Conservation (phyloP, 2,329 filamentous ascomycete genomes). For the Neonectria punicea region DNA sequence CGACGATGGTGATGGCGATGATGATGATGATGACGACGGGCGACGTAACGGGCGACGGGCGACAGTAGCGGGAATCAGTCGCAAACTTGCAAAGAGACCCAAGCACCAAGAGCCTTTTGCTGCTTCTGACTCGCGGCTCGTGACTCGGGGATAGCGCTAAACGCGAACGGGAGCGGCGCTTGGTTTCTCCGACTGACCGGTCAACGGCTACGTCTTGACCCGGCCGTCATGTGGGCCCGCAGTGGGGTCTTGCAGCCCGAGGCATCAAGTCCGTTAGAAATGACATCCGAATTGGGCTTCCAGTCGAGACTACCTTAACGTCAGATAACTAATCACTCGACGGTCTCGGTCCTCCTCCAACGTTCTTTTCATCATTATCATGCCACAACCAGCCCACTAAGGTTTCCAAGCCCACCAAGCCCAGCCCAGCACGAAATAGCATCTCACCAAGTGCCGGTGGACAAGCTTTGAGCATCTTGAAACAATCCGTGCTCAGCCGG, state of each 20-base stretch:
- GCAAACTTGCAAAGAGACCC: neutral
- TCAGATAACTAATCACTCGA: neutral
- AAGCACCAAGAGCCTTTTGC: neutral
- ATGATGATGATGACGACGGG: conserved; percentile 4
- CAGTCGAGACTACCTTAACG: neutral
- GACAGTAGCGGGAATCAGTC: neutral
- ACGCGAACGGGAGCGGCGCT: conserved; percentile 21
- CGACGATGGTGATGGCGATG: neutral
- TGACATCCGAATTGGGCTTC: conserved; percentile 20
- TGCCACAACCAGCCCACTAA: conserved; percentile 5
- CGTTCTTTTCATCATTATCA: conserved; percentile 7
- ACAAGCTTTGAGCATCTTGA: conserved; percentile 14
- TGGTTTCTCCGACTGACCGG: conserved; percentile 22
- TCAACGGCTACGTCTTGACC: neutral
- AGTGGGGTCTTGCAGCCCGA: conserved; percentile 18
- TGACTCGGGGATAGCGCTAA: neutral
- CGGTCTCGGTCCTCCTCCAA: conserved; percentile 8
- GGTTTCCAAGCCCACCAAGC: neutral
- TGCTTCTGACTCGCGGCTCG: conserved; percentile 13
- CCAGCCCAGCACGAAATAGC: neutral
- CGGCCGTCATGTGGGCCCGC: neutral
- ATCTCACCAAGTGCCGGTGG: conserved; percentile 1
- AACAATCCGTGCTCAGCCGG: conserved; percentile 16
- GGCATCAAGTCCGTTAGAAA: conserved; percentile 33
- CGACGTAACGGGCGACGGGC: neutral